Conservation (phyloP, 1,284 basidiomycete species). For the Schizopora paradoxa region DNA sequence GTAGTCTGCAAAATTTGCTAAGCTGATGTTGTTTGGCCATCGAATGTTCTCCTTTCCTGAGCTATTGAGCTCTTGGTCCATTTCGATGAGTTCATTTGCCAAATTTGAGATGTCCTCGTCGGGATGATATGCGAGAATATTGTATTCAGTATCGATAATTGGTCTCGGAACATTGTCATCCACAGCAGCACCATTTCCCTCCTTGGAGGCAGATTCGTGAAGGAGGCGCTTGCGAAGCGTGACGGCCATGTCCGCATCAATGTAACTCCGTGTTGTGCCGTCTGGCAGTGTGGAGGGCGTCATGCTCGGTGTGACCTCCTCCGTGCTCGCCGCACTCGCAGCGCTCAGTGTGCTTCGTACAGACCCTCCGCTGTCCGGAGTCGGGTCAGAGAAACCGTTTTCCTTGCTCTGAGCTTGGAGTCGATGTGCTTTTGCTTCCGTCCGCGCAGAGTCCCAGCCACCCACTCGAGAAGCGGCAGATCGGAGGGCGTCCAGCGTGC, state of each 20-base stretch:
- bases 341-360: too few species aligned
- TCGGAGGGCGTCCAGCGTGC: constrained; percentile 41
- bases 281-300: constrained; percentile 35
- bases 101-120: constrained; percentile 62
- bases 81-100: constrained; percentile 73
- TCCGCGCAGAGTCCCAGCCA: constrained; percentile 58
- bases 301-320: constrained; percentile 24
- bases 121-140: constrained; percentile 72
- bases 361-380: constrained; percentile 8
- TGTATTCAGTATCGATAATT: constrained; percentile 30
- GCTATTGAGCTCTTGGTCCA: constrained; percentile 74
- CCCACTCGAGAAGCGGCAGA: constrained; percentile 46
- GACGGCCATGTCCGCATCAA: constrained; percentile 48
- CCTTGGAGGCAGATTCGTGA: constrained; percentile 17
- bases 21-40: constrained; percentile 86
- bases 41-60: constrained; percentile 59
- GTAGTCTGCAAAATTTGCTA: constrained; percentile 84
- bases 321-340: constrained; percentile 28
- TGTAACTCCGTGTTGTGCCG: constrained; percentile 36
- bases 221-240: constrained; percentile 51
- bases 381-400: constrained; percentile 13
- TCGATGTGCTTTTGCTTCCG: constrained; percentile 40
- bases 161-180: constrained; percentile 10
- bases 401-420: constrained; percentile 28
- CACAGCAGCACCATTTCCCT: not conserved